Evolutionary conservation across 768 basidiomycete genomes (phyloP).

Genomic region (Lepiota brunneoincarnata): DNA sequence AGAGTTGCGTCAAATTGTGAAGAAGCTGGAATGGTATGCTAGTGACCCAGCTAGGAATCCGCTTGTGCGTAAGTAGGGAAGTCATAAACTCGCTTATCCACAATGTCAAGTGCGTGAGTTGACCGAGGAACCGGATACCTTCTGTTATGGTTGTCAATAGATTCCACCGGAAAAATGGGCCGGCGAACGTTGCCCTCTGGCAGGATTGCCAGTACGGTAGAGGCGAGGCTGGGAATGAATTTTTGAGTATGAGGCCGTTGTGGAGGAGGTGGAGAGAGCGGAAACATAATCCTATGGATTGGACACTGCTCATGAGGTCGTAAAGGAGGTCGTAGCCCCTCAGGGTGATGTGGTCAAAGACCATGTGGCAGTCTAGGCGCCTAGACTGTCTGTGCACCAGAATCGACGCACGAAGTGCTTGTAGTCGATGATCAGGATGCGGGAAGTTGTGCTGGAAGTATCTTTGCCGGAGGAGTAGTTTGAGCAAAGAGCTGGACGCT

Average conservation of each 20-base stretch:
- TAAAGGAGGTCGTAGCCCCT: constrained; percentile 22
- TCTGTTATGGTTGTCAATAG: constrained; percentile 25
- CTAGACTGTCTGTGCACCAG: constrained; percentile 31
- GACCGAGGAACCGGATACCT: constrained; percentile 31
- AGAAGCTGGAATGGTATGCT: constrained; percentile 30
- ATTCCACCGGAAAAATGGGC: constrained; percentile 28
- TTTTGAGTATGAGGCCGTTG: constrained; percentile 23
- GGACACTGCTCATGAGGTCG: constrained; percentile 25
- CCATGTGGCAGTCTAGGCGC: constrained; percentile 20
- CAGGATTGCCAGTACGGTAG: constrained; percentile 22
- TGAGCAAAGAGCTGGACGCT: constrained; percentile 30
- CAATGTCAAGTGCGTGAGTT: constrained; percentile 34
- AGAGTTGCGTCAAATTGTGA: constrained; percentile 30
- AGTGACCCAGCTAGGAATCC: constrained; percentile 22
- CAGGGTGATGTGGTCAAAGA: constrained; percentile 3
- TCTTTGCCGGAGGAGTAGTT: constrained; percentile 28
- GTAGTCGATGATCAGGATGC: constrained; percentile 30
- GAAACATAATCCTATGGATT: constrained; percentile 31
- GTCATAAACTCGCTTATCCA: constrained; percentile 21
- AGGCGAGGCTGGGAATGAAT: neutral
- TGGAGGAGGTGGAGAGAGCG: constrained; percentile 32
- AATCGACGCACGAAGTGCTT: constrained; percentile 27
- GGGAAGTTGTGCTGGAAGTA: constrained; percentile 10
- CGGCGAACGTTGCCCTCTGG: constrained; percentile 29
- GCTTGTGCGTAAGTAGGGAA: constrained; percentile 2